Evolutionary conservation across 2,329 filamentous ascomycete species (phyloP).

Genomic region (Lecanicillium sp.): DNA sequence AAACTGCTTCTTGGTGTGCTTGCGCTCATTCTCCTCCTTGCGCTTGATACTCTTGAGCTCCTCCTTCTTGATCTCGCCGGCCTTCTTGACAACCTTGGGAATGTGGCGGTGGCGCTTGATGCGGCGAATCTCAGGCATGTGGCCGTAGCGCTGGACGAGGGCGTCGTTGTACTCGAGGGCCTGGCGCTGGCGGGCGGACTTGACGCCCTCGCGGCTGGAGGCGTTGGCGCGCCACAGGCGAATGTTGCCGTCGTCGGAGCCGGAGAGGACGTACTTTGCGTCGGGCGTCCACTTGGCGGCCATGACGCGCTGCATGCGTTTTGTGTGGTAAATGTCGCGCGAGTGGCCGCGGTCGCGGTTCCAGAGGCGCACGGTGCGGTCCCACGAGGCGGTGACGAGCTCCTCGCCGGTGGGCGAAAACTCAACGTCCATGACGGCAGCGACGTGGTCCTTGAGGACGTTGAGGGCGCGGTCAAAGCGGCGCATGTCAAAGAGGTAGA

Average conservation of each 20-base stretch:
- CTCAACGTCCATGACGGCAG: slow-evolving; percentile 92
- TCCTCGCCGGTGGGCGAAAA: slow-evolving; percentile 93
- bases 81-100: slow-evolving; percentile 92
- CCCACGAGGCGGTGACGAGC: slow-evolving; percentile 78
- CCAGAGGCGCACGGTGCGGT: slow-evolving; percentile 84
- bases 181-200: slow-evolving; percentile 75
- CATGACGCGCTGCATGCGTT: slow-evolving; percentile 95
- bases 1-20: slow-evolving; percentile 79
- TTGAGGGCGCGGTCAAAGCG: slow-evolving; percentile 84
- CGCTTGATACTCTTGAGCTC: slow-evolving; percentile 84
- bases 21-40: slow-evolving; percentile 87
- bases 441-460: slow-evolving; percentile 80
- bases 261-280: slow-evolving; percentile 80
- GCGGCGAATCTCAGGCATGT: slow-evolving; percentile 92
- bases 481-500: slow-evolving; percentile 84
- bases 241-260: slow-evolving; percentile 86
- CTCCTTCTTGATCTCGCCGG: slow-evolving; percentile 85
- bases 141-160: slow-evolving; percentile 73
- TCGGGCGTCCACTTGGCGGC: slow-evolving; percentile 80
- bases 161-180: slow-evolving; percentile 89
- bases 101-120: slow-evolving; percentile 89
- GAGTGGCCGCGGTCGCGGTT: slow-evolving; percentile 72
- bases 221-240: slow-evolving; percentile 85
- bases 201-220: slow-evolving; percentile 74
- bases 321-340: slow-evolving; percentile 92